Conservation (phyloP, 352 stramenopile species). For the Phytophthora hibernalis region DNA sequence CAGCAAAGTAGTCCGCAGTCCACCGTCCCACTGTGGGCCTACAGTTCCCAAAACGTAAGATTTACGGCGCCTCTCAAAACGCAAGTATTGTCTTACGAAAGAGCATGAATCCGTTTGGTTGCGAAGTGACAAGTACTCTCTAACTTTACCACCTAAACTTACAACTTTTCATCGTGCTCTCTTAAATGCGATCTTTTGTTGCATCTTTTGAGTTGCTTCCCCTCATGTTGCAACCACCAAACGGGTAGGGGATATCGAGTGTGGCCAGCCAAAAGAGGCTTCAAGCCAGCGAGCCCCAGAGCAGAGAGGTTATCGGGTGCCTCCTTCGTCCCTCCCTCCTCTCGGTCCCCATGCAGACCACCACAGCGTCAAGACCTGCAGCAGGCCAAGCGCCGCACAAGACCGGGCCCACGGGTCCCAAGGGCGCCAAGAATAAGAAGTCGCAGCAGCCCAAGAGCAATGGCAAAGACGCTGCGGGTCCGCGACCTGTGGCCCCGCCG, state of each 20-base stretch:
- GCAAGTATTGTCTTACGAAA: too few species aligned
- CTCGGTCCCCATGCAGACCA: constrained; percentile 35
- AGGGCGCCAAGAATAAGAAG: constrained; percentile 56
- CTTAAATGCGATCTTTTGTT: too few species aligned
- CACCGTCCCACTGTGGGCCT: too few species aligned
- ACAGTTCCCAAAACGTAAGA: too few species aligned
- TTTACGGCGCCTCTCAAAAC: too few species aligned
- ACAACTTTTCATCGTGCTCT: too few species aligned
- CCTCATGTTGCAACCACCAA: constrained; percentile 14
- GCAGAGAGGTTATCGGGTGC: constrained; percentile 4
- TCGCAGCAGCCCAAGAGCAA: constrained; percentile 31
- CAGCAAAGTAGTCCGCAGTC: too few species aligned
- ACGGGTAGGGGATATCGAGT: constrained; percentile 21
- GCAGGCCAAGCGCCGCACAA: constrained; percentile 32
- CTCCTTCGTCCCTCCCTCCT: constrained; percentile 10
- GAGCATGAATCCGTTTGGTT: too few species aligned
- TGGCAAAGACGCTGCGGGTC: constrained; percentile 22
- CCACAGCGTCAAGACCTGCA: constrained; percentile 21
- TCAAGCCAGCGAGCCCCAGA: constrained; percentile 23
- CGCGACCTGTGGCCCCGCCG: constrained; percentile 34
- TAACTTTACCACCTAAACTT: too few species aligned
- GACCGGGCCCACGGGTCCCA: constrained; percentile 24
- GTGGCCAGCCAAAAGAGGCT: constrained; percentile 28
- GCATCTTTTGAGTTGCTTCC: neutral
- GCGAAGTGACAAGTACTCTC: too few species aligned